Evolutionary conservation across 805 yeast genomes (phyloP).

Genomic region (Wickerhamomyces strasburgensis): DNA sequence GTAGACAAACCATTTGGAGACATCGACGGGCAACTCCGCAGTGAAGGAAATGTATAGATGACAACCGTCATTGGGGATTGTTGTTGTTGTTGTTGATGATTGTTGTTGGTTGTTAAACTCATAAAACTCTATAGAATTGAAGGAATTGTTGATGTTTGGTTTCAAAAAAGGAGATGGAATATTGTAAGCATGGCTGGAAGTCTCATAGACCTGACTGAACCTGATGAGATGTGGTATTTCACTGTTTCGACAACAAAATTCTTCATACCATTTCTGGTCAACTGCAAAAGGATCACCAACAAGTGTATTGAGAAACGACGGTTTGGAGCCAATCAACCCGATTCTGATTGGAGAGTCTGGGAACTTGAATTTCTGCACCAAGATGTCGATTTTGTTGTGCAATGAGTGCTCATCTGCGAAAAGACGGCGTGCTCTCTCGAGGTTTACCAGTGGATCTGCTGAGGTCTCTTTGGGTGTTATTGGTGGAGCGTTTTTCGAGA

Average conservation of each 20-base stretch:
- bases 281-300: slow-evolving; percentile 30
- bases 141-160: slow-evolving; percentile 1
- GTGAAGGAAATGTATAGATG: slow-evolving; percentile 26
- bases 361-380: slow-evolving; percentile 11
- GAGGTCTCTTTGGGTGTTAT: slow-evolving; percentile 1
- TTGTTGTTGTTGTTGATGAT: slow-evolving; percentile 12
- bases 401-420: slow-evolving; percentile 22
- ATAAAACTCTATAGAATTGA: slow-evolving; percentile 21
- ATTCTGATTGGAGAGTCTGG: slow-evolving; percentile 23
- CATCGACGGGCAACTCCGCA: slow-evolving; percentile 8
- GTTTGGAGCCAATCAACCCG: slow-evolving; percentile 25
- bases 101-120: slow-evolving; percentile 16
- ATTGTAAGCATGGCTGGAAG: slow-evolving; percentile 13
- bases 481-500: neutral
- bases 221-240: slow-evolving; percentile 12
- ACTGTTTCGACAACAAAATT: slow-evolving; percentile 7
- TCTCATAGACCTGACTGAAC: slow-evolving; percentile 21
- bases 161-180: slow-evolving; percentile 27
- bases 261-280: slow-evolving; percentile 28
- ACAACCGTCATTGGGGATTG: slow-evolving; percentile 22
- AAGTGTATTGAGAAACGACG: slow-evolving; percentile 24
- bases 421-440: slow-evolving; percentile 12
- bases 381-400: slow-evolving; percentile 23
- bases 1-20: slow-evolving; percentile 20
- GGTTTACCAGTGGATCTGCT: slow-evolving; percentile 13